Percentiles rank a stretch among this genome's conserved stretches.
Conservation (phyloP, 2,329 filamentous ascomycete genomes). For the Microsporum canis region DNA sequence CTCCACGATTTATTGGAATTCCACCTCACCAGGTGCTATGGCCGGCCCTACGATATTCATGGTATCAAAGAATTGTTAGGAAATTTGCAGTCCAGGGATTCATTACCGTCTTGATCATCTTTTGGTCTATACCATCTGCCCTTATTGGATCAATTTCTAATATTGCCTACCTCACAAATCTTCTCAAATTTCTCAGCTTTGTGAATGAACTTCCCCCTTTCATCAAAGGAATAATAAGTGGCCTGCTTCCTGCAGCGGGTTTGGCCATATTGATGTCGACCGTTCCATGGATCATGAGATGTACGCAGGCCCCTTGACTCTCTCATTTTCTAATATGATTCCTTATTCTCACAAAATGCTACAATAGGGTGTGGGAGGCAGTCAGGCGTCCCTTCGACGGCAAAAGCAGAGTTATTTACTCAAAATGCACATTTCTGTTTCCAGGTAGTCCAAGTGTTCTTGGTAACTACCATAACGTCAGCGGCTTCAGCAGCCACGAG, state of each 20-base stretch:
- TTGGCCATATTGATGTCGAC: conserved; percentile 77
- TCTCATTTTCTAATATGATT: background rate
- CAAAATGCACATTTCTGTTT: conserved; percentile 75
- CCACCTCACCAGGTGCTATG: conserved; percentile 80
- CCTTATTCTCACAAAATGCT: background rate
- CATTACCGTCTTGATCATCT: conserved; percentile 67
- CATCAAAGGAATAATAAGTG: conserved; percentile 70
- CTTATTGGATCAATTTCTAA: conserved; percentile 83
- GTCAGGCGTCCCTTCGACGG: conserved; percentile 66
- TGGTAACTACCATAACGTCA: conserved; percentile 73
- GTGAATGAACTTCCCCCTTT: conserved; percentile 56
- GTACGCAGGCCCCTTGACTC: conserved; percentile 36
- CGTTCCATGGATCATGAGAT: conserved; percentile 68
- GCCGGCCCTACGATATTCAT: conserved; percentile 66
- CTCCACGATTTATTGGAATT: conserved; percentile 74
- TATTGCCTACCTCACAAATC: conserved; percentile 51
- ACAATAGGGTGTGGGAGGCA: conserved; percentile 58
- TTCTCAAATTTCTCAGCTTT: conserved; percentile 56
- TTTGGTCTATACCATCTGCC: conserved; percentile 68
- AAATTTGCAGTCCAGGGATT: conserved; percentile 57
- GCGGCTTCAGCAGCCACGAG: conserved; percentile 62
- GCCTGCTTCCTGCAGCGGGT: conserved; percentile 68
- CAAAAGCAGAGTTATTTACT: conserved; percentile 74
- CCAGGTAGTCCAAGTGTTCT: conserved; percentile 73
- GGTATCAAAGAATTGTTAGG: conserved; percentile 71